Conservation (phyloP, 2,329 filamentous ascomycete genomes). For the Orbilia quercus region DNA sequence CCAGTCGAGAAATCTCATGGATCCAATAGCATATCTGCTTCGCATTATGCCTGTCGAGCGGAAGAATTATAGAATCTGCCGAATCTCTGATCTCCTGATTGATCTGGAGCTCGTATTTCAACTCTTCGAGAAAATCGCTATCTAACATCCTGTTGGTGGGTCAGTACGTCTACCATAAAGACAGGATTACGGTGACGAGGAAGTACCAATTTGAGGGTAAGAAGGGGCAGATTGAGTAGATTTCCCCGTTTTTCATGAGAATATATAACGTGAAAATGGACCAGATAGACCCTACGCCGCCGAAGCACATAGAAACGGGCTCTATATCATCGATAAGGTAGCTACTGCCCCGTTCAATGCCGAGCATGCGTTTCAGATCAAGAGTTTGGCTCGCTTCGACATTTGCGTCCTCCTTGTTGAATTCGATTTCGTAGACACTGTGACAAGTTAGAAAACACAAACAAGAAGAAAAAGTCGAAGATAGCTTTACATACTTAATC, state of each 20-base stretch:
- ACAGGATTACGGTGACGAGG: slow-evolving; percentile 68
- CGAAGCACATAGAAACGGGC: slow-evolving; percentile 89
- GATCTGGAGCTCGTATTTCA: slow-evolving; percentile 47
- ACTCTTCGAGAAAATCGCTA: slow-evolving; percentile 46
- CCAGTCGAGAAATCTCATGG: slow-evolving; percentile 46
- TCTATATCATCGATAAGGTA: slow-evolving; percentile 95
- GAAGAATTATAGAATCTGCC: slow-evolving; percentile 13
- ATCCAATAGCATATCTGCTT: slow-evolving; percentile 55
- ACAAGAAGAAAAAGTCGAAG: not conserved
- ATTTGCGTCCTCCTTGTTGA: slow-evolving; percentile 30
- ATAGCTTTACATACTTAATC: slow-evolving; percentile 21
- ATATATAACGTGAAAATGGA: slow-evolving; percentile 96
- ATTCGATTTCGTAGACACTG: slow-evolving; percentile 53
- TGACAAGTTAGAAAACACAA: not conserved
- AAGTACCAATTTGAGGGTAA: slow-evolving; percentile 87
- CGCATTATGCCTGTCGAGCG: slow-evolving; percentile 36
- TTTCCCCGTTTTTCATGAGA: slow-evolving; percentile 91
- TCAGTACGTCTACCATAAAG: slow-evolving; percentile 1
- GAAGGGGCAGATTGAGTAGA: slow-evolving; percentile 92
- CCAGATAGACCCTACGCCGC: slow-evolving; percentile 80
- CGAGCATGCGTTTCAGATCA: slow-evolving; percentile 87
- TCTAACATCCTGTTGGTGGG: slow-evolving; percentile 48
- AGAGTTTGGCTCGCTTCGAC: slow-evolving; percentile 63
- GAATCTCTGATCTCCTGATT: slow-evolving; percentile 49
- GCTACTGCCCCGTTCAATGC: slow-evolving; percentile 78